A percentile compares a stretch with the other conserved stretches of the same genome.
These are phyloP conservation scores for Cystoderma amianthinum DNA, from an alignment of 768 basidiomycete species.

Conservation along the genomic window DNA sequence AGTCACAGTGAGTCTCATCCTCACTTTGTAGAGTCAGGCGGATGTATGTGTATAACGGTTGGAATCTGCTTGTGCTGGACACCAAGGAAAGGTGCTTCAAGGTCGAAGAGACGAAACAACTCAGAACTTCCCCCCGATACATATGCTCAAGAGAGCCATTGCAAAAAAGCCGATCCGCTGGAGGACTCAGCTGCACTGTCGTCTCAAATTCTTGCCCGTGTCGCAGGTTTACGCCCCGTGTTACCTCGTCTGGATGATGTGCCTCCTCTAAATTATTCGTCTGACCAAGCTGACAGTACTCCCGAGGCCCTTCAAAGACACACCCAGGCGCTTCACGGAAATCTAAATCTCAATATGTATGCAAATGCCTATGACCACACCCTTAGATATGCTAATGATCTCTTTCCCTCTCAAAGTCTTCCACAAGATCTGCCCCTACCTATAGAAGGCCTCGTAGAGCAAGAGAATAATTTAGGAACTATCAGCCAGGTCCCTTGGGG, in stretches of 20 bases:
- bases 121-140: too few relatives aligned
- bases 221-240: constrained; percentile 65
- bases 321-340: constrained; percentile 41
- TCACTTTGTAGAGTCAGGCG: too few relatives aligned
- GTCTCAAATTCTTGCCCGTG: constrained; percentile 50
- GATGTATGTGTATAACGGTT: constrained; percentile 47
- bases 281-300: constrained; percentile 42
- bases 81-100: constrained; percentile 35
- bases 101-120: constrained; percentile 18
- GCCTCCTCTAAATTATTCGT: constrained; percentile 19
- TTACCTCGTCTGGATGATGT: constrained; percentile 47
- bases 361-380: constrained; percentile 63
- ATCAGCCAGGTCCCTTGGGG: too few relatives aligned
- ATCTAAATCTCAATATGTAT: constrained; percentile 60
- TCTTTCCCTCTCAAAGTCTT: too few relatives aligned
- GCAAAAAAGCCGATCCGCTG: too few relatives aligned
- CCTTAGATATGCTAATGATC: too few relatives aligned
- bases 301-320: constrained; percentile 33
- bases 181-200: constrained; percentile 23
- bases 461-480: too few relatives aligned
- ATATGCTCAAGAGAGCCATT: too few relatives aligned
- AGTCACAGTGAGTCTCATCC: too few relatives aligned
- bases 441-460: too few relatives aligned
- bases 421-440: too few relatives aligned
- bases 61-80: constrained; percentile 53